Conservation (phyloP, 148 eudicot genomes). For the Silene uniflora region DNA sequence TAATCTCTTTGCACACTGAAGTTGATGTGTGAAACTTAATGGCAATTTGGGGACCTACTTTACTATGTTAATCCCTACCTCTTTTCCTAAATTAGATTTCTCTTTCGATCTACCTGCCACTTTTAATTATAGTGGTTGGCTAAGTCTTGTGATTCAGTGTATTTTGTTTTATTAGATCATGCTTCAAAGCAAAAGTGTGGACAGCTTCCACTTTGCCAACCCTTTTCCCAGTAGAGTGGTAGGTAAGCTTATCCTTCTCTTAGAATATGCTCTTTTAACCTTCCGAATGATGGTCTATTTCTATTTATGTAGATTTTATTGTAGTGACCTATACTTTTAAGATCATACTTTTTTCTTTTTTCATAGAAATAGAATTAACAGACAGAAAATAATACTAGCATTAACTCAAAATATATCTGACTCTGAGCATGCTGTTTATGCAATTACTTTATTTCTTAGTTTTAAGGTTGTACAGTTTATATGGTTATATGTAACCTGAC, state of each 20-base stretch:
- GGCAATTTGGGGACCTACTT: background rate
- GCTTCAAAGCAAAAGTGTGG: conserved; percentile 22
- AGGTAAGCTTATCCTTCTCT: conserved; percentile 13
- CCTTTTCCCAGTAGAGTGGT: conserved; percentile 21
- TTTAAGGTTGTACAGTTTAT: background rate
- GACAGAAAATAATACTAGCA: background rate
- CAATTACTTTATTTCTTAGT: no score
- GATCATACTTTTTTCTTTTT: background rate
- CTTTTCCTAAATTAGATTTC: background rate
- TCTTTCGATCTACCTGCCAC: conserved; percentile 3
- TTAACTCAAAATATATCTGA: background rate
- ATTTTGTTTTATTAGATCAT: conserved; percentile 11
- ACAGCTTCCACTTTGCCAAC: conserved; percentile 20
- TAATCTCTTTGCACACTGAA: background rate
- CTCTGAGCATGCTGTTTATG: background rate
- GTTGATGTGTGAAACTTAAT: background rate
- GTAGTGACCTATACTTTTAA: background rate
- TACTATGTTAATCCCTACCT: background rate
- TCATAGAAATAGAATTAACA: background rate
- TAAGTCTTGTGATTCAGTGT: conserved; percentile 9
- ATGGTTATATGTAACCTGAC: no score
- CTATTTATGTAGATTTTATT: background rate
- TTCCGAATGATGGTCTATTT: conserved; percentile 1
- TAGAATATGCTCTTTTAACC: conserved; percentile 7
- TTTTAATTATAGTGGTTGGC: conserved; percentile 13